phyloP scores from a whole-genome alignment of 164 flowering plant genomes.

The Vitis labrusca region DNA sequence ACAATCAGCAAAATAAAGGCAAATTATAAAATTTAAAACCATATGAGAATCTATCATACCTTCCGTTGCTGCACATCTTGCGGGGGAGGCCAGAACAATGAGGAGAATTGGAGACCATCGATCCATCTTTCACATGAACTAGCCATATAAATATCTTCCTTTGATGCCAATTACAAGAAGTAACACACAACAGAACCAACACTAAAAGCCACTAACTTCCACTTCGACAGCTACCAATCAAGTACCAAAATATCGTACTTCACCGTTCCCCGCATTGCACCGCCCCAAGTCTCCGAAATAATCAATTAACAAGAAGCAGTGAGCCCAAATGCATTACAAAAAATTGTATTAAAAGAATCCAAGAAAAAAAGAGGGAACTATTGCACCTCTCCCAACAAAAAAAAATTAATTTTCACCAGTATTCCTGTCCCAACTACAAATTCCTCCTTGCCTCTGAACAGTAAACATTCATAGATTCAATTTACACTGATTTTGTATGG shows the following conservation, averaged over 20 bases:
- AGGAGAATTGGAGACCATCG: conserved; percentile 82
- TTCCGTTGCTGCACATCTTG: conserved; percentile 66
- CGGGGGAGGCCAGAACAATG: conserved; percentile 89
- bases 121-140: conserved; percentile 75
- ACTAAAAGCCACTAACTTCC: conserved; percentile 12
- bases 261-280: conserved; percentile 31
- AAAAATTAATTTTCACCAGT: neutral
- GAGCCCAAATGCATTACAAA: neutral
- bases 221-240: conserved; percentile 35
- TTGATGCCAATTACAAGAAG: neutral
- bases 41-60: conserved; percentile 33
- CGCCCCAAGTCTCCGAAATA: conserved; percentile 4
- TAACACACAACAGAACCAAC: neutral
- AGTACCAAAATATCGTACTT: conserved; percentile 40
- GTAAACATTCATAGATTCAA: too few relatives aligned
- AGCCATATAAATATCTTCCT: conserved; percentile 42
- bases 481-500: too few relatives aligned
- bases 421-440: neutral
- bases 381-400: conserved; percentile 1
- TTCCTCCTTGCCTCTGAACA: neutral
- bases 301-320: neutral
- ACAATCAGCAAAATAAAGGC: too few relatives aligned
- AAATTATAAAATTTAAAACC: neutral
- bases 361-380: neutral
- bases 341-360: too few relatives aligned